Percentiles rank a stretch among this genome's conserved stretches.
phyloP scores from a whole-genome alignment of 2,329 filamentous ascomycete species.

The Alternaria longipes region DNA sequence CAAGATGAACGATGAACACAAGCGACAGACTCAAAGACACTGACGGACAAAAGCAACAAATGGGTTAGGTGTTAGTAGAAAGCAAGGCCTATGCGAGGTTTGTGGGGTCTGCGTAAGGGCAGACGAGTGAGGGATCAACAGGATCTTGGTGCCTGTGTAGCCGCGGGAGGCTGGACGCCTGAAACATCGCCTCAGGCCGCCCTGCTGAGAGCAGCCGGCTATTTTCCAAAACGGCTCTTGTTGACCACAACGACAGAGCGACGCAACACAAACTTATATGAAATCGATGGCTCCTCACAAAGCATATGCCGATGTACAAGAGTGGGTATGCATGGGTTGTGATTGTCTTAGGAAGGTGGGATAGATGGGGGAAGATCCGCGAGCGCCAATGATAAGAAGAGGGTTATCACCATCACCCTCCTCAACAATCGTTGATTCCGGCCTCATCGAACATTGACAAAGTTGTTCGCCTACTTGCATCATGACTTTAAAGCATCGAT shows the following conservation, averaged over 20 bases:
- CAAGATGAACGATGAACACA: neutral
- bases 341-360: neutral
- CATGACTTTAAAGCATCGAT: constrained; percentile 20
- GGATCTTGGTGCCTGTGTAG: neutral
- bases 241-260: neutral
- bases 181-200: constrained; percentile 7
- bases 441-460: neutral
- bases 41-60: neutral
- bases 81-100: neutral
- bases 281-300: accelerated
- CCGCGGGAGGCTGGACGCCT: constrained; percentile 13
- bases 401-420: neutral
- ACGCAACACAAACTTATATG: neutral
- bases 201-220: constrained; percentile 1
- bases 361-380: neutral
- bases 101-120: neutral
- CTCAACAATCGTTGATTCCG: neutral
- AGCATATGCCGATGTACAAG: neutral
- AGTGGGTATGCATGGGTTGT: neutral
- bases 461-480: neutral
- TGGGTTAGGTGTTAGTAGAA: neutral
- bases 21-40: neutral
- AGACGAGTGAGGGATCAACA: neutral
- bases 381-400: neutral
- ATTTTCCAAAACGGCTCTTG: neutral